Conservation (phyloP, 768 basidiomycete species). For the Hydnomerulius pinastri region DNA sequence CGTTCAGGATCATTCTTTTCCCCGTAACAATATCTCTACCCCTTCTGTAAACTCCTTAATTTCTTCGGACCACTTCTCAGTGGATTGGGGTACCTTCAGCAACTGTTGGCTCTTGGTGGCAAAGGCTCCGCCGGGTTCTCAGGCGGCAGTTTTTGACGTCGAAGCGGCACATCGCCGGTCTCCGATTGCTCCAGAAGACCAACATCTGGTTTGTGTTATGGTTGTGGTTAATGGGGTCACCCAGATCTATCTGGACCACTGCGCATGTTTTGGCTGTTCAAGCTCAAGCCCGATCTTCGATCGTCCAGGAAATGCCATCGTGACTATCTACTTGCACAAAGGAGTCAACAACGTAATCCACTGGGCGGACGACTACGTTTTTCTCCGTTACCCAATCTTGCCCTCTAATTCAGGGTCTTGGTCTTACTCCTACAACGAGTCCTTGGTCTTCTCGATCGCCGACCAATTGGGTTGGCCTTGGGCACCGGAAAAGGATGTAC, state of each 20-base stretch:
- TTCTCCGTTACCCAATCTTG: slow-evolving; percentile 24
- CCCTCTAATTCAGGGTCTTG: background rate
- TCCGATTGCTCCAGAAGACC: slow-evolving; percentile 31
- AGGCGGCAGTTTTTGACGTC: slow-evolving; percentile 41
- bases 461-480: slow-evolving; percentile 37
- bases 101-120: slow-evolving; percentile 25
- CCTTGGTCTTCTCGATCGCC: slow-evolving; percentile 26
- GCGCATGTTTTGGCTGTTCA: slow-evolving; percentile 23
- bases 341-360: slow-evolving; percentile 25
- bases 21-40: slow-evolving; percentile 4
- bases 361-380: slow-evolving; percentile 41
- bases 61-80: slow-evolving; percentile 24
- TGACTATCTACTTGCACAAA: slow-evolving; percentile 17
- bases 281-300: slow-evolving; percentile 34
- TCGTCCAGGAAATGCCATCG: slow-evolving; percentile 31
- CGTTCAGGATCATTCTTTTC: slow-evolving; percentile 34
- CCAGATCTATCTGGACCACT: slow-evolving; percentile 10
- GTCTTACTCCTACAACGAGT: slow-evolving; percentile 17
- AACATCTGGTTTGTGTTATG: background rate
- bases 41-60: slow-evolving; percentile 31
- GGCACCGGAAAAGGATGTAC: slow-evolving; percentile 31
- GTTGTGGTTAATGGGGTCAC: background rate
- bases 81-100: slow-evolving; percentile 36
- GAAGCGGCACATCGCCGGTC: slow-evolving; percentile 36
- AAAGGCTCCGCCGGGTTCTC: slow-evolving; percentile 32